Evolutionary conservation across 78 protist species (phyloP).

Genomic region (Ministeria vibrans): DNA sequence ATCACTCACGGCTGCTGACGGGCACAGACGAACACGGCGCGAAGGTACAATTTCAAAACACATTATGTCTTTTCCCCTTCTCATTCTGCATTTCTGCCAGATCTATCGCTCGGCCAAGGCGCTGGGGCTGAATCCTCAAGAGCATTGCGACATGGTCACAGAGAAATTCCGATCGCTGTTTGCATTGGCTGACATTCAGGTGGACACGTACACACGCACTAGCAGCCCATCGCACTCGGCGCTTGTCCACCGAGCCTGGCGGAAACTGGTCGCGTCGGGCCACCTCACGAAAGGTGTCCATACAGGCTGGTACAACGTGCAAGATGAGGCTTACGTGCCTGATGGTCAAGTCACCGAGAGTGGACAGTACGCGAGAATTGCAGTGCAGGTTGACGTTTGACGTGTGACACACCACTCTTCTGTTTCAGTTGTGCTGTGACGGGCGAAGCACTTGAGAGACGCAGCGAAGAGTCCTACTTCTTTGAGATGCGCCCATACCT

Average conservation of each 20-base stretch:
- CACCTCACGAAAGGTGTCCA: conserved; percentile 75
- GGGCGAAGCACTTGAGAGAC: no score
- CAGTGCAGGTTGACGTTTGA: background rate
- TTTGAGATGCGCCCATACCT: no score
- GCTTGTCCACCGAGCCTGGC: background rate
- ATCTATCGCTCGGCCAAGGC: background rate
- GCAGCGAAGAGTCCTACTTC: no score
- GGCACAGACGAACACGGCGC: conserved; percentile 87
- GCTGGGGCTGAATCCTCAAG: background rate
- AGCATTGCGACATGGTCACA: background rate
- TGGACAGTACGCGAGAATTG: conserved; percentile 4
- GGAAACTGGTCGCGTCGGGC: conserved; percentile 17
- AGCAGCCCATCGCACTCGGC: background rate
- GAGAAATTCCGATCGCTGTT: background rate
- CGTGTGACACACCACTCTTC: no score
- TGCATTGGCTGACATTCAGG: background rate
- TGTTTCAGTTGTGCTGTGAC: no score
- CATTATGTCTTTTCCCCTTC: background rate
- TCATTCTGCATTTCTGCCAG: background rate
- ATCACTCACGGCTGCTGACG: conserved; percentile 88
- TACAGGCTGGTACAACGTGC: conserved; percentile 88
- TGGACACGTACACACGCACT: background rate
- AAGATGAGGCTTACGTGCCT: conserved; percentile 86
- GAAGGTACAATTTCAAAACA: conserved; percentile 29
- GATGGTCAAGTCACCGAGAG: conserved; percentile 47